Conservation (phyloP, 2,329 filamentous ascomycete genomes). For the Ceratocystis eucalypticola region DNA sequence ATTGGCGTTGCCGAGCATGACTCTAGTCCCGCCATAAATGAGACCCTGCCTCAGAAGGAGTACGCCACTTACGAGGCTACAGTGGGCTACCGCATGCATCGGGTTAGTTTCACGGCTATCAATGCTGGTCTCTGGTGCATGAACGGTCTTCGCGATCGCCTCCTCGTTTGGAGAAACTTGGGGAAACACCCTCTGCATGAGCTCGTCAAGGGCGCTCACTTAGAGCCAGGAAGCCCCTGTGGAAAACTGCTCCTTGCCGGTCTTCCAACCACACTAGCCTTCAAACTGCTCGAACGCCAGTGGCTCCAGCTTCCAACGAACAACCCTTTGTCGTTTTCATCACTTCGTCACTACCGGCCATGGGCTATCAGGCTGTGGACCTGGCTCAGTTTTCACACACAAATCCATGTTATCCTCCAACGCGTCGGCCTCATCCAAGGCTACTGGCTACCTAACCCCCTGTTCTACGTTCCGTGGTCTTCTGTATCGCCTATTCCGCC, state of each 20-base stretch:
- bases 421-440: conserved; percentile 34
- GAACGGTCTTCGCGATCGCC: conserved; percentile 39
- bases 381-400: conserved; percentile 29
- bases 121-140: conserved; percentile 39
- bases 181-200: conserved; percentile 37
- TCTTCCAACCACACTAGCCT: conserved; percentile 29
- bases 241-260: conserved; percentile 28
- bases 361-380: conserved; percentile 15
- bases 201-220: conserved; percentile 24
- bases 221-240: conserved; percentile 27
- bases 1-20: conserved; percentile 50
- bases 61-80: conserved; percentile 32
- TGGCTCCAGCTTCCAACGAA: conserved; percentile 11
- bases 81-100: conserved; percentile 31
- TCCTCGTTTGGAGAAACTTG: conserved; percentile 35
- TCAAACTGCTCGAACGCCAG: conserved; percentile 18
- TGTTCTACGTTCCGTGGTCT: conserved; percentile 44
- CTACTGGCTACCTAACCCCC: conserved; percentile 32
- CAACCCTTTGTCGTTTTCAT: conserved; percentile 6
- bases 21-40: conserved; percentile 29
- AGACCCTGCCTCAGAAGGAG: conserved; percentile 32
- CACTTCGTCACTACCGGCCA: neutral
- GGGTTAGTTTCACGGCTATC: conserved; percentile 27
- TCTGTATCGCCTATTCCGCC: conserved; percentile 36
- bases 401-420: conserved; percentile 40